Conservation (phyloP, 2,329 filamentous ascomycete species). For the Neonectria punicea region DNA sequence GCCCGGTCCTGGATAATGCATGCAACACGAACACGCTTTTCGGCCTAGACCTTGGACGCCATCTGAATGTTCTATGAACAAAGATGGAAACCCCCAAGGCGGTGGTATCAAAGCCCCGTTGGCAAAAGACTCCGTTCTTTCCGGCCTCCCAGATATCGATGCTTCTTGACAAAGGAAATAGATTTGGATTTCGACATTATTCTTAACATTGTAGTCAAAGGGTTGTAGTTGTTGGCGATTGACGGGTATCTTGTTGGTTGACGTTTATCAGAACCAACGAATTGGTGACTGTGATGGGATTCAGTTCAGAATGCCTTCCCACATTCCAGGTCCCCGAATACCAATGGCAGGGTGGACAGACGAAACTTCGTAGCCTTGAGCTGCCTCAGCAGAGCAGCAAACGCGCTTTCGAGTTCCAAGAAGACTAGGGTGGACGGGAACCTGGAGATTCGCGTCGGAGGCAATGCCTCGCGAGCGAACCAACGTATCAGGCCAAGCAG, state of each 20-base stretch:
- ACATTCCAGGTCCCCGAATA: conserved; percentile 71
- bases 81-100: conserved; percentile 40
- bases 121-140: conserved; percentile 45
- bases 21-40: conserved; percentile 55
- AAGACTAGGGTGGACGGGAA: conserved; percentile 54
- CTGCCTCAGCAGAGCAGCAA: conserved; percentile 71
- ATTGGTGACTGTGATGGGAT: conserved; percentile 14
- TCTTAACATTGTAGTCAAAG: conserved; percentile 37
- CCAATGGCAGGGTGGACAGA: conserved; percentile 61
- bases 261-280: conserved; percentile 31
- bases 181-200: conserved; percentile 40
- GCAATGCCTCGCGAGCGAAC: conserved; percentile 48
- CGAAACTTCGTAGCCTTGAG: conserved; percentile 58
- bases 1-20: conserved; percentile 54
- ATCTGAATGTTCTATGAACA: conserved; percentile 49
- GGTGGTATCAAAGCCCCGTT: conserved; percentile 46
- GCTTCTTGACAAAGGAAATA: conserved; percentile 43
- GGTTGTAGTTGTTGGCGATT: conserved; percentile 31
- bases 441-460: conserved; percentile 47
- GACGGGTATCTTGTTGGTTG: conserved; percentile 37
- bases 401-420: conserved; percentile 70
- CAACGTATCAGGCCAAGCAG: conserved; percentile 51
- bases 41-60: conserved; percentile 46
- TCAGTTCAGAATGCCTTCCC: conserved; percentile 71
- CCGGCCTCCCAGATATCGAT: conserved; percentile 40